Evolutionary conservation across 306 rosid genomes (phyloP).

Genomic region (Trichosanthes cucumerina): DNA sequence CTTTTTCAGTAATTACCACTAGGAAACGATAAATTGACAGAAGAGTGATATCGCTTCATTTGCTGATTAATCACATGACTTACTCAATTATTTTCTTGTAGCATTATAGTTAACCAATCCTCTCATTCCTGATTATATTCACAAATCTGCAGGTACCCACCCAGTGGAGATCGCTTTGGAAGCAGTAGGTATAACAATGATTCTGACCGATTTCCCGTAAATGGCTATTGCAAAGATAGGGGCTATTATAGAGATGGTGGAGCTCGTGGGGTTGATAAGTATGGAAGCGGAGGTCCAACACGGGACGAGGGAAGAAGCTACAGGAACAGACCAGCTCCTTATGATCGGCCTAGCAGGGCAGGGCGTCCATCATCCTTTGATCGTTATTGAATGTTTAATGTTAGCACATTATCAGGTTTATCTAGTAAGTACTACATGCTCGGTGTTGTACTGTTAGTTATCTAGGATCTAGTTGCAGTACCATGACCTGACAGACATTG

Average conservation of each 20-base stretch:
- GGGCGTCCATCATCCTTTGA: constrained; percentile 19
- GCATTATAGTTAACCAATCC: not conserved
- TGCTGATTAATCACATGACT: not conserved
- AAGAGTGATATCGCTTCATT: not conserved
- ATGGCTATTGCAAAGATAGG: constrained; percentile 19
- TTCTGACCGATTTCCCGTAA: constrained; percentile 2
- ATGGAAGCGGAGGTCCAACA: constrained; percentile 21
- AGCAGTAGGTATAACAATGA: constrained; percentile 11
- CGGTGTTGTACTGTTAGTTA: not conserved
- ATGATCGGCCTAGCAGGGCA: constrained; percentile 24
- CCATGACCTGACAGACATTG: not conserved
- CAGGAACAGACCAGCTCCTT: constrained; percentile 24
- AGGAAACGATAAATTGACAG: not conserved
- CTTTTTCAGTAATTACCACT: not conserved
- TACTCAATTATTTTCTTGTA: not conserved
- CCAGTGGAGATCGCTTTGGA: constrained; percentile 16
- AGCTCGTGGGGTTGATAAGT: constrained; percentile 20
- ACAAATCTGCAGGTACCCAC: constrained; percentile 8
- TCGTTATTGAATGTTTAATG: constrained; percentile 14
- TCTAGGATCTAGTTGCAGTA: constrained; percentile 1
- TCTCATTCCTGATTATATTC: not conserved
- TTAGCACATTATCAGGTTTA: not conserved
- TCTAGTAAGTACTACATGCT: not conserved
- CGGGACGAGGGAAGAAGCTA: constrained; percentile 21
- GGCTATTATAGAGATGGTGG: constrained; percentile 25